Conservation (phyloP, 2,329 filamentous ascomycete genomes). For the Ceratocystis colombiana region DNA sequence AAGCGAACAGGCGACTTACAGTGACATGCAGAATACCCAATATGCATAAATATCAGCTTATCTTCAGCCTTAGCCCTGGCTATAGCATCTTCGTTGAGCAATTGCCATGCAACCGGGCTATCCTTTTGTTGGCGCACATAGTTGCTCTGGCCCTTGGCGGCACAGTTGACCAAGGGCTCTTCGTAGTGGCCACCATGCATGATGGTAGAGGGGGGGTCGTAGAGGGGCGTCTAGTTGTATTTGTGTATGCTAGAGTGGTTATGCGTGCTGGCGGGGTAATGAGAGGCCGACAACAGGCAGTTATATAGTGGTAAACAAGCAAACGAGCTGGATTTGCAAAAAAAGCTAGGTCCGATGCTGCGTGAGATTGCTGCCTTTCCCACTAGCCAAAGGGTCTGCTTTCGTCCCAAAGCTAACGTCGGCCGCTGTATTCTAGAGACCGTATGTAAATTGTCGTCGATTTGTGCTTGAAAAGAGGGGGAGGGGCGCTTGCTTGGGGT, state of each 20-base stretch:
- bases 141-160: slow-evolving; percentile 38
- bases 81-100: slow-evolving; percentile 68
- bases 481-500: slow-evolving; percentile 2
- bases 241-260: no score
- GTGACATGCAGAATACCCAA: slow-evolving; percentile 92
- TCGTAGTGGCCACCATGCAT: slow-evolving; percentile 10
- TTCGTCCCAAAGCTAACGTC: neutral
- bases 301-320: no score
- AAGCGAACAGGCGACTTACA: slow-evolving; percentile 47
- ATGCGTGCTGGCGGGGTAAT: no score
- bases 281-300: no score
- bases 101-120: slow-evolving; percentile 86
- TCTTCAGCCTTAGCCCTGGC: slow-evolving; percentile 69
- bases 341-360: no score
- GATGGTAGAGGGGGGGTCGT: slow-evolving; percentile 9
- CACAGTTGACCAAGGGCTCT: slow-evolving; percentile 31
- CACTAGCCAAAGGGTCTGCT: neutral
- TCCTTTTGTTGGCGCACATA: slow-evolving; percentile 62
- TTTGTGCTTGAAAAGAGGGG: slow-evolving; percentile 3
- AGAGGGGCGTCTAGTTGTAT: neutral
- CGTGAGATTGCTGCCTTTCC: no score
- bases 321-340: no score
- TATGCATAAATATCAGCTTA: slow-evolving; percentile 82
- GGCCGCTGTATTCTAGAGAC: neutral
- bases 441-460: neutral